Percentiles rank a stretch among this genome's conserved stretches.
Evolutionary conservation across 2,329 filamentous ascomycete genomes (phyloP).

Genomic region (Aspergillus jensenii): DNA sequence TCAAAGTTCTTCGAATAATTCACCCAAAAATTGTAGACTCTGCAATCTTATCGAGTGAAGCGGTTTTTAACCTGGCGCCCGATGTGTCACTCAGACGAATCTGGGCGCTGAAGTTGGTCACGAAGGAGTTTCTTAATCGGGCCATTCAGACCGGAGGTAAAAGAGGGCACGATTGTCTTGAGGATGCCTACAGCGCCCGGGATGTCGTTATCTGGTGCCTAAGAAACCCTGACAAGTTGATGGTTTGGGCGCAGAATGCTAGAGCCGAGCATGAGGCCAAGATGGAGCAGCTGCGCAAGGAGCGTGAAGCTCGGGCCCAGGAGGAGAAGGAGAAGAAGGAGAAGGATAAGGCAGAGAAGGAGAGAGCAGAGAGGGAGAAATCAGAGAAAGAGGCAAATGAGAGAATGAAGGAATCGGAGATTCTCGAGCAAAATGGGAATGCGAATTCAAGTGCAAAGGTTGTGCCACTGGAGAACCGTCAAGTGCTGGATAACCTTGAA

Average conservation of each 20-base stretch:
- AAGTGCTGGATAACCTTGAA: neutral
- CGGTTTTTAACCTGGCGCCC: constrained; percentile 15
- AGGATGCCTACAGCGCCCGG: constrained; percentile 51
- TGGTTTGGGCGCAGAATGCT: constrained; percentile 30
- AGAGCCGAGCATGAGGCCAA: neutral
- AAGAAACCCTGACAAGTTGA: constrained; percentile 38
- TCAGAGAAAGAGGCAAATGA: constrained; percentile 55
- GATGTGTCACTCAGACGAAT: constrained; percentile 4
- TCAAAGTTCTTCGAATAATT: constrained; percentile 45
- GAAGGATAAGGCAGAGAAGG: constrained; percentile 61
- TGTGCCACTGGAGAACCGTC: neutral
- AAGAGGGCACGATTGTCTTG: constrained; percentile 49
- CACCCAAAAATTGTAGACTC: constrained; percentile 50
- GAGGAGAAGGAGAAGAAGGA: neutral
- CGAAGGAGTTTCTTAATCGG: constrained; percentile 35
- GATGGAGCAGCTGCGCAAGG: neutral
- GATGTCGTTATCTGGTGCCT: constrained; percentile 51
- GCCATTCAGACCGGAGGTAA: constrained; percentile 33
- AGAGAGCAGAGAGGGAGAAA: constrained; percentile 39
- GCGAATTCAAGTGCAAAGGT: too few relatives aligned
- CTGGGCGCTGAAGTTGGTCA: constrained; percentile 41
- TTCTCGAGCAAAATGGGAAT: neutral
- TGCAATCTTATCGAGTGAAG: constrained; percentile 40
- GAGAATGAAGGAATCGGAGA: too few relatives aligned
- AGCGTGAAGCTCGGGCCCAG: neutral